phyloP scores from a whole-genome alignment of 352 stramenopile genomes.

The Thalassiosira livingstoniorum region DNA sequence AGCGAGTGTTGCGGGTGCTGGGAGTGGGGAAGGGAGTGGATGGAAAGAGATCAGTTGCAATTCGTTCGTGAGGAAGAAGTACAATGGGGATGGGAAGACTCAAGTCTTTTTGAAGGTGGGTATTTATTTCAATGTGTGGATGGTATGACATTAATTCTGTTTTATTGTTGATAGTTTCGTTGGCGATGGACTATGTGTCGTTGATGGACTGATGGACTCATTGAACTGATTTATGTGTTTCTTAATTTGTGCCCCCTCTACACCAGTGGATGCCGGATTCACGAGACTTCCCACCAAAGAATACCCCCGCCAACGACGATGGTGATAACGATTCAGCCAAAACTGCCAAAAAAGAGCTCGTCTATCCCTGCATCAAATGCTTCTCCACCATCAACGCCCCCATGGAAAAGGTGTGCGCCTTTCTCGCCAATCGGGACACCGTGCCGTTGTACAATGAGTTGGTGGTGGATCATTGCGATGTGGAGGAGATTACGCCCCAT shows the following conservation, averaged over 20 bases:
- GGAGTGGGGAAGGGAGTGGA: conserved; percentile 64
- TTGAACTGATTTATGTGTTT: not conserved
- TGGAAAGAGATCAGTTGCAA: conserved; percentile 80
- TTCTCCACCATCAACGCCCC: conserved; percentile 78
- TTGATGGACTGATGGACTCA: conserved; percentile 10
- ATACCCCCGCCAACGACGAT: no score
- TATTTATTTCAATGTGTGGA: not conserved
- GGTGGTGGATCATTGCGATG: conserved; percentile 70
- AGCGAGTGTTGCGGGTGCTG: no score
- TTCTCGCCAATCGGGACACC: conserved; percentile 67
- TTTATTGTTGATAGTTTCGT: not conserved
- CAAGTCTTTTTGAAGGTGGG: conserved; percentile 72
- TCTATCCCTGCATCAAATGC: conserved; percentile 81
- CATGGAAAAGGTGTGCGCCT: conserved; percentile 78
- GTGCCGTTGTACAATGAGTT: conserved; percentile 82
- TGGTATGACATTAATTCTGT: not conserved
- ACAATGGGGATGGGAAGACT: conserved; percentile 68
- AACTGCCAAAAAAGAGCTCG: conserved; percentile 3
- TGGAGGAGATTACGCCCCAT: conserved; percentile 79
- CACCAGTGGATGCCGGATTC: conserved; percentile 84
- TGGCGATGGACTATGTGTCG: not conserved
- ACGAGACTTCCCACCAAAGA: no score
- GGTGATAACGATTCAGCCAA: conserved; percentile 48
- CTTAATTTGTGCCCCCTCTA: conserved; percentile 16
- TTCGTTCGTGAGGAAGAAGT: conserved; percentile 68